Conservation (phyloP, 164 flowering plant genomes). For the Chimonanthus salicifolius region DNA sequence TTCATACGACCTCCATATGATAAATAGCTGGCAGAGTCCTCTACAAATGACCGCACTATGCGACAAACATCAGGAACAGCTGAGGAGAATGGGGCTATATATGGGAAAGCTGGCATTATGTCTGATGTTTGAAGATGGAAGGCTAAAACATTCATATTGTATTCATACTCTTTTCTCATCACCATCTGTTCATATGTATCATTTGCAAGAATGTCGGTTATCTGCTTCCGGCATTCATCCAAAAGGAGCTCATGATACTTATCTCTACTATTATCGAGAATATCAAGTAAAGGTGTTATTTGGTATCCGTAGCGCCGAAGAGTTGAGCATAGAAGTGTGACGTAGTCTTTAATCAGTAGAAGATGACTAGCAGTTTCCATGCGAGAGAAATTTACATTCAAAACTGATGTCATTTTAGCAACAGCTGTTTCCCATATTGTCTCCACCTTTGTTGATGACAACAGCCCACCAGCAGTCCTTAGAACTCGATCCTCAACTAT, state of each 20-base stretch:
- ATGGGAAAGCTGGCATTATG: constrained; percentile 82
- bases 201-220: constrained; percentile 43
- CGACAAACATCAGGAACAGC: constrained; percentile 81
- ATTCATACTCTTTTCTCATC: constrained; percentile 72
- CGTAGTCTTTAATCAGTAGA: constrained; percentile 76
- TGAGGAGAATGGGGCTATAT: constrained; percentile 81
- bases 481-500: constrained; percentile 85
- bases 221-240: constrained; percentile 64
- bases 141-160: constrained; percentile 49
- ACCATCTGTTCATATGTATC: constrained; percentile 80
- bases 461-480: constrained; percentile 68
- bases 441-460: constrained; percentile 54
- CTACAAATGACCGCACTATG: constrained; percentile 65
- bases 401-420: constrained; percentile 49
- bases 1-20: constrained; percentile 58
- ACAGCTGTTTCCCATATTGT: constrained; percentile 83
- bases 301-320: constrained; percentile 81
- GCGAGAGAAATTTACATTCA: constrained; percentile 61
- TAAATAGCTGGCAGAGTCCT: constrained; percentile 74
- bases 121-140: constrained; percentile 73
- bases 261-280: constrained; percentile 54
- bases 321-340: constrained; percentile 72
- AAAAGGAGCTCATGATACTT: constrained; percentile 82
- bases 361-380: constrained; percentile 76
- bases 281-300: constrained; percentile 58